Conservation (phyloP, 768 basidiomycete genomes). For the Leucocoprinus birnbaumii region DNA sequence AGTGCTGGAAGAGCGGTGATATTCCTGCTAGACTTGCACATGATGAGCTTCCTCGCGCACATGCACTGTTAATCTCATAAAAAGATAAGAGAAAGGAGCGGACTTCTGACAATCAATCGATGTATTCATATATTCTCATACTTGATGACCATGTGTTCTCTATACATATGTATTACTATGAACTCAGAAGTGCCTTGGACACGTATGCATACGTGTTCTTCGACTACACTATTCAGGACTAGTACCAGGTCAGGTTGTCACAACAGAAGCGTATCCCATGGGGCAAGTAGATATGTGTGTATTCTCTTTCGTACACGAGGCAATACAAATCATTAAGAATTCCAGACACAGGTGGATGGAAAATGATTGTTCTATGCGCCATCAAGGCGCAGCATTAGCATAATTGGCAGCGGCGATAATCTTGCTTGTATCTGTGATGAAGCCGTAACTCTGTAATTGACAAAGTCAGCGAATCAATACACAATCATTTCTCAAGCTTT, state of each 20-base stretch:
- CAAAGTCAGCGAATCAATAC: conserved; percentile 9
- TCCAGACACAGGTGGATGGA: neutral
- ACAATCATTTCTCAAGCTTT: too few species aligned
- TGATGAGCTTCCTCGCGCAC: neutral
- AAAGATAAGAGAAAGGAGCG: neutral
- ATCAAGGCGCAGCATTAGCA: neutral
- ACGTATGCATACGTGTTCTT: neutral
- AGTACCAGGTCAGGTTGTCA: too few species aligned
- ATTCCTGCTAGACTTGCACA: neutral
- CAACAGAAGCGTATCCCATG: neutral
- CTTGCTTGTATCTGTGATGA: conserved; percentile 37
- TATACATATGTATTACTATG: conserved; percentile 9
- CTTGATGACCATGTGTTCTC: neutral
- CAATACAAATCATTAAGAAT: too few species aligned
- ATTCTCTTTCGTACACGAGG: conserved; percentile 6
- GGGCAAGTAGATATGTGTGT: too few species aligned
- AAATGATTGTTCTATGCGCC: neutral
- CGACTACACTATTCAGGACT: neutral
- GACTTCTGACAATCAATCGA: neutral
- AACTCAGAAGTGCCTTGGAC: neutral
- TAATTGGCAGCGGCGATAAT: conserved; percentile 22
- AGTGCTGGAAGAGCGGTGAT: neutral
- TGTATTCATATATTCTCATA: conserved; percentile 8
- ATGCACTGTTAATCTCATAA: conserved; percentile 1
- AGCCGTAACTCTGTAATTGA: conserved; percentile 46